Evolutionary conservation across 768 basidiomycete genomes (phyloP), one percentile per base, ranked within the genome.

Genomic region (Leccinum longicurvipes): DNA sequence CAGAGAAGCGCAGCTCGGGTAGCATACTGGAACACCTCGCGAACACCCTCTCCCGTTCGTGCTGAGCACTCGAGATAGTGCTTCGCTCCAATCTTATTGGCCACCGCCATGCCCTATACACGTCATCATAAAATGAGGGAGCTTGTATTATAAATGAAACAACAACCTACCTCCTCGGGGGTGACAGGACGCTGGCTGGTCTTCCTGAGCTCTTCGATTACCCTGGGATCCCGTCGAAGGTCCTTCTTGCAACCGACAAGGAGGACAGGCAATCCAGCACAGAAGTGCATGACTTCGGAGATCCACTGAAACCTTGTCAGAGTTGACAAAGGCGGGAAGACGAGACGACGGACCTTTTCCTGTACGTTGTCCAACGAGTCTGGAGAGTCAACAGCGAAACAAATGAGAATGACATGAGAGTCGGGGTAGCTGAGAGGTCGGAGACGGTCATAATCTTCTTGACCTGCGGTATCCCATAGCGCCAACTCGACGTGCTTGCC

Each of bases 221-320:
- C 93, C 70, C 93, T 84, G 29, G 84, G 83, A 76, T 99, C 96
- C 66, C 91, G 86, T 73, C 96, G 81, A 58, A 99, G 83, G 76
- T 99, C 97, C 82, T 95, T 98, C 86, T 98, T 98, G 84, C 93
- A 97, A 15, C 93, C 97, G 61, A 99, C 95, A 55, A 99, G 89
- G 68, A 99, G 93, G 77, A 97, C 89, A 47, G 97, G 97, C 45
- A 98, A 78, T 49, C 89, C 89, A 9, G 89, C 82, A 73, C 96
- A 98, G 76, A 98, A 97, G 74, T 98, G 97, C 82, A 93, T 89
- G 42, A 99, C 95, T 72, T 99, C 96, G 36, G 93, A 91, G 67
- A 98, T 96, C 96, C 96, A 99, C 94, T 98, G 64, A 21, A 63
- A 59, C 47, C 51, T 42, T 41, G 41, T 46, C 31, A 62, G 47